phyloP scores from a whole-genome alignment of 768 basidiomycete species.

The Infundibulicybe gibba region DNA sequence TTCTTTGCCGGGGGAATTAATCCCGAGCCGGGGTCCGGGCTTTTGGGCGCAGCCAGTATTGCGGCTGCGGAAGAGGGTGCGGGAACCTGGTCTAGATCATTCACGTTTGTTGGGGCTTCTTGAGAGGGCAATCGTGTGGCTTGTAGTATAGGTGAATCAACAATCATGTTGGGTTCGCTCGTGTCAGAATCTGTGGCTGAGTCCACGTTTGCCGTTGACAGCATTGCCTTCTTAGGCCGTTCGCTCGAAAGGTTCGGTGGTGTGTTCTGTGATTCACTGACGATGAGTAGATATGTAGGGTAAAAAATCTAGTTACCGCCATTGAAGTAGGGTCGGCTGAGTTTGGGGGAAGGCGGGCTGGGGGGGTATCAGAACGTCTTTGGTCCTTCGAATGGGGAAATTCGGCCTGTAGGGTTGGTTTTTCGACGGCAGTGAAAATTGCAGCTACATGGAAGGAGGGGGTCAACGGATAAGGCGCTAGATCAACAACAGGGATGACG shows the following conservation, averaged over 20 bases:
- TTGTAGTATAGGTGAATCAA: background rate
- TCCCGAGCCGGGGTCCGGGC: constrained; percentile 41
- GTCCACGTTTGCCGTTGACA: constrained; percentile 22
- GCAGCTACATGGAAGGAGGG: constrained; percentile 36
- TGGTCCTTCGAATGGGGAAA: constrained; percentile 9
- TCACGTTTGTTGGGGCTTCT: background rate
- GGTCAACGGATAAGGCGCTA: constrained; percentile 8
- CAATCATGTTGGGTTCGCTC: constrained; percentile 16
- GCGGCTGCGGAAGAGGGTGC: constrained; percentile 7
- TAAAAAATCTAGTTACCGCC: too few species aligned
- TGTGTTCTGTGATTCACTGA: too few species aligned
- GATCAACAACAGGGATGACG: constrained; percentile 3
- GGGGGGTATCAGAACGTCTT: constrained; percentile 10
- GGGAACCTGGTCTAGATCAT: constrained; percentile 3
- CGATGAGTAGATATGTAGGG: too few species aligned
- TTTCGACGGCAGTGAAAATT: constrained; percentile 42
- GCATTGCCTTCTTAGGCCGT: too few species aligned
- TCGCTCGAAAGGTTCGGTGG: too few species aligned
- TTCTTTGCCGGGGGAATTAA: constrained; percentile 59
- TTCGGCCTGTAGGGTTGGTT: constrained; percentile 34
- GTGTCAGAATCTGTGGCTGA: constrained; percentile 48
- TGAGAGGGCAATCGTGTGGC: background rate
- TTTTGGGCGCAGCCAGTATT: constrained; percentile 7
- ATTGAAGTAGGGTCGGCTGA: background rate
- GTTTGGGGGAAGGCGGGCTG: constrained; percentile 9